These are phyloP conservation scores for Rosa lucieae DNA, from an alignment of 306 rosid species.

Conservation along the genomic window DNA sequence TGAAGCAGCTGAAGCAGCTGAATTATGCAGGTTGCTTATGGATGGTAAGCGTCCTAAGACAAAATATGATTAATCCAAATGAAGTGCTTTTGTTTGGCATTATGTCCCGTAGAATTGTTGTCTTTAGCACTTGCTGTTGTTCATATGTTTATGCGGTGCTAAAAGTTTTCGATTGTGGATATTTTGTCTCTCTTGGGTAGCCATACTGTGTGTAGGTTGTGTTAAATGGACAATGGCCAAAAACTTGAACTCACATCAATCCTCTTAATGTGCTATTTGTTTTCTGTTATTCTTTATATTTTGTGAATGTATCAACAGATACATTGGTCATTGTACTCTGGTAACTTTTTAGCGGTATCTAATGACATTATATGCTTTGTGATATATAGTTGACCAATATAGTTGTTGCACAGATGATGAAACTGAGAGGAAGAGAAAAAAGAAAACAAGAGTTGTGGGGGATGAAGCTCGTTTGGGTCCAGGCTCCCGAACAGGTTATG, in stretches of 20 bases:
- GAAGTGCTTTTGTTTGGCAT: not conserved
- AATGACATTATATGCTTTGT: slow-evolving; percentile 18
- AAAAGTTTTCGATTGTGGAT: not conserved
- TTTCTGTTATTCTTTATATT: not conserved
- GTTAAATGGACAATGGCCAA: slow-evolving; percentile 5
- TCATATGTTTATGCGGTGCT: not conserved
- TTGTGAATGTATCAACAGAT: not conserved
- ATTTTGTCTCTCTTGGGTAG: not conserved
- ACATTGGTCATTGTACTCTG: not conserved
- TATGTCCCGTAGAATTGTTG: not conserved
- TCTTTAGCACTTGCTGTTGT: not conserved
- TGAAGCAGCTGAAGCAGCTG: slow-evolving; percentile 93
- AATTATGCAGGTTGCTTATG: slow-evolving; percentile 80
- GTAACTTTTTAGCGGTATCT: not conserved
- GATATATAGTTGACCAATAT: slow-evolving; percentile 25
- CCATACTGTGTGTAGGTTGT: not conserved
- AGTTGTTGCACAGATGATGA: slow-evolving; percentile 59
- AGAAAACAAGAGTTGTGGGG: slow-evolving; percentile 46
- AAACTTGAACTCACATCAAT: not conserved
- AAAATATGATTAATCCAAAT: not conserved
- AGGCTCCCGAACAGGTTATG: slow-evolving; percentile 43
- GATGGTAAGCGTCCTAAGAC: slow-evolving; percentile 58
- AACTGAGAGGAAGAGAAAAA: slow-evolving; percentile 73
- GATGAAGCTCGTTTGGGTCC: slow-evolving; percentile 48
- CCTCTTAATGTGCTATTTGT: not conserved